Percentiles rank a stretch among this genome's conserved stretches.
phyloP scores from a whole-genome alignment of 805 yeast species.

The Diddensiella caesifluorescens region DNA sequence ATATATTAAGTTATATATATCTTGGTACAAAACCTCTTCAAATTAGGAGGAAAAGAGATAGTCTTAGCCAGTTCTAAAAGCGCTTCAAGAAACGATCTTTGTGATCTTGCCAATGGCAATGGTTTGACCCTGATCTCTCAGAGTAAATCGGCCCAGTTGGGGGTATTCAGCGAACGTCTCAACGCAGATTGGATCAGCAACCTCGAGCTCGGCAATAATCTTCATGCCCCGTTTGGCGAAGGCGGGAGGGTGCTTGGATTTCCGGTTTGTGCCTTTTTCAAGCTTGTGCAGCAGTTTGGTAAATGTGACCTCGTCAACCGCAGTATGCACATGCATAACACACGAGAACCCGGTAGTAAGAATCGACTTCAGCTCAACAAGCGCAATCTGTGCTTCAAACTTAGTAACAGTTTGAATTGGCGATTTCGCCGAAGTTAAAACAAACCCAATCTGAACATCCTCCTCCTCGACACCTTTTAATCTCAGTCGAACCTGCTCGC shows the following conservation, averaged over 20 bases:
- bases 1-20: background rate
- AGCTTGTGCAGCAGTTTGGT: conserved; percentile 81
- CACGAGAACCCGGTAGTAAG: conserved; percentile 94
- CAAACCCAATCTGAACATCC: conserved; percentile 87
- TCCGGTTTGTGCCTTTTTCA: conserved; percentile 95
- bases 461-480: conserved; percentile 96
- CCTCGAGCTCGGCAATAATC: conserved; percentile 86
- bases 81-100: conserved; percentile 54
- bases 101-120: conserved; percentile 98
- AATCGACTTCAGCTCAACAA: conserved; percentile 93
- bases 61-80: background rate
- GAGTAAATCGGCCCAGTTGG: conserved; percentile 95
- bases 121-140: conserved; percentile 97
- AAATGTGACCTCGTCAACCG: conserved; percentile 90
- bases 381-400: conserved; percentile 94
- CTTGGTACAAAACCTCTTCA: background rate
- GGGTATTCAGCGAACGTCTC: conserved; percentile 91
- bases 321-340: conserved; percentile 98
- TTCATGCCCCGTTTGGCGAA: conserved; percentile 99
- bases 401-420: conserved; percentile 89
- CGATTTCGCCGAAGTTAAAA: conserved; percentile 73
- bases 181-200: conserved; percentile 82
- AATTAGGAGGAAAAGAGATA: background rate
- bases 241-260: conserved; percentile 94
- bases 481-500: conserved; percentile 94